phyloP scores from a whole-genome alignment of 306 rosid genomes.

The Calophaca sinica region DNA sequence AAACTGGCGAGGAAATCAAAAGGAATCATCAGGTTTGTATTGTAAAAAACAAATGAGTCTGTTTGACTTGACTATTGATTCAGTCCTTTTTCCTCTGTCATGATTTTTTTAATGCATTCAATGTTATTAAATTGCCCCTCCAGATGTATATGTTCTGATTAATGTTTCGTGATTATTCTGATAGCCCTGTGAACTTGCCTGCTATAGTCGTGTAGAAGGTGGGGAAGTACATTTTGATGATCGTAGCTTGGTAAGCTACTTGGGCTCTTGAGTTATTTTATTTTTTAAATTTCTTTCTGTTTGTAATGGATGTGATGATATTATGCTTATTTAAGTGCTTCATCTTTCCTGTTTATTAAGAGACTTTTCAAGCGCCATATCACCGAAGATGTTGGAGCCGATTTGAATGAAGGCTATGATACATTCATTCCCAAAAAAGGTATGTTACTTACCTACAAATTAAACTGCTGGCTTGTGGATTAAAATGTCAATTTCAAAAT shows the following conservation, averaged over 20 bases:
- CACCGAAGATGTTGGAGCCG: slow-evolving; percentile 89
- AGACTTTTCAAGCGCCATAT: slow-evolving; percentile 94
- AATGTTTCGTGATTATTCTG: slow-evolving; percentile 44
- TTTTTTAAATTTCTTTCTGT: neutral
- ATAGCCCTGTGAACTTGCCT: slow-evolving; percentile 87
- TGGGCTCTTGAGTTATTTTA: slow-evolving; percentile 14
- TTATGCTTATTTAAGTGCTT: slow-evolving; percentile 25
- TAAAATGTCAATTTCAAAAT: slow-evolving; percentile 12
- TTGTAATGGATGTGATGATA: slow-evolving; percentile 15
- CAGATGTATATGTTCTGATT: slow-evolving; percentile 23
- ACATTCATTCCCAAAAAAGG: slow-evolving; percentile 82
- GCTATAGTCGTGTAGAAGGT: slow-evolving; percentile 92
- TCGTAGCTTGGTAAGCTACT: slow-evolving; percentile 76
- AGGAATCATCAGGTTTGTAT: slow-evolving; percentile 6
- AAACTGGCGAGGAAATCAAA: slow-evolving; percentile 11
- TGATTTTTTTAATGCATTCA: neutral
- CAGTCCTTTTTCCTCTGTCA: slow-evolving; percentile 13
- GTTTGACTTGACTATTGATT: slow-evolving; percentile 24
- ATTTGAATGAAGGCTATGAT: slow-evolving; percentile 85
- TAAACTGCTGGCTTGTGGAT: neutral
- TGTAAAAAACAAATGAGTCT: slow-evolving; percentile 30
- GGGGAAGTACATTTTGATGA: slow-evolving; percentile 90
- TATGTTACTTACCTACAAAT: slow-evolving; percentile 26
- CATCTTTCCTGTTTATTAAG: slow-evolving; percentile 54
- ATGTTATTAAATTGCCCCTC: slow-evolving; percentile 16